Base-by-base conservation (phyloP, 2,329 filamentous ascomycete genomes). In the Aspergillus piperis region DNA sequence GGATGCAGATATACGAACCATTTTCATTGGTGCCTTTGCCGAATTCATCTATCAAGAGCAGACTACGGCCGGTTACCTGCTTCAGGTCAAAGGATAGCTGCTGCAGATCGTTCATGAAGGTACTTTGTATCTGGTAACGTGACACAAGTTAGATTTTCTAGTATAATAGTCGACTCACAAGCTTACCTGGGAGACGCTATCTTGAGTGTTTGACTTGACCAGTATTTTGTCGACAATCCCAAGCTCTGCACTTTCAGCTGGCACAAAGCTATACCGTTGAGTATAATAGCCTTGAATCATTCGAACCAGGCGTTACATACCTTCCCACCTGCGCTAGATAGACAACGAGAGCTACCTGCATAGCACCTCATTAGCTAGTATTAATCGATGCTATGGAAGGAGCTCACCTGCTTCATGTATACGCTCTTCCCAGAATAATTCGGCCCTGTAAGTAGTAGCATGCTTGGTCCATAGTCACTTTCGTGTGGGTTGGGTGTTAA, bases 341-440 rank as follows among this genome's bases (percentile, higher is more conserved):
- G 13, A 96, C 88, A 60, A 96, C 95, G 53, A 97, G 80, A 4
- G 93, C 95, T 32, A 91, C 86, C 77, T 77, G 7, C 8, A 42
- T 23, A 15, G 25, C 3, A 49, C 25, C 23, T 10, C n/a, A n/a
- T 11, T 3, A 19, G 69, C 19, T 67, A 57, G 50, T 49, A 8
- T 25, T 25, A n/a, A 32, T n/a, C 8, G 15, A 8, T 58, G 11
- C 23, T 10, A 5, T 8, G 23, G 13, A 4, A 13, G 4, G 8
- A 15, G n/a, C 62, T 64, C 60, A 73, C 75, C 73, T 99, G 94
- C 75, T 96, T 99, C 71, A 98, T 83, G 75, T 96, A 98, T 0
- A 98, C 86, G 67, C 92, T 98, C 75, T 99, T 99, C 0, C 95
- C 95, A 0, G 95, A 98, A 73, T 95, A 96, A 68, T 99, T 99